Conservation (phyloP, 192 early-diverging fungal species). For the Coemansia javaensis region DNA sequence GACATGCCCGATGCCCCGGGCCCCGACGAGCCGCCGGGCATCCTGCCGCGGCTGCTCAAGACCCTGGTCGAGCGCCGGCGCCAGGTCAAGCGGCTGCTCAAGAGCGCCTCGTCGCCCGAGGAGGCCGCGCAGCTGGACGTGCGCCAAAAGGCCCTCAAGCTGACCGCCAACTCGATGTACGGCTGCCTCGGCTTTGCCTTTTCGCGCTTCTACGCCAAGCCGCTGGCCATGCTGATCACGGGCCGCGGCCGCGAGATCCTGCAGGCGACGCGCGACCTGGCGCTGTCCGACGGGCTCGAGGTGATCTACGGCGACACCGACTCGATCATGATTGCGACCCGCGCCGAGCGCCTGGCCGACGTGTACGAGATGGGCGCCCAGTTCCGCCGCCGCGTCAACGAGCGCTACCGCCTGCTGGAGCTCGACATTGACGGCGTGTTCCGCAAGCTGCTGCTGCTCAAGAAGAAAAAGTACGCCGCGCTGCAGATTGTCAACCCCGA, state of each 20-base stretch:
- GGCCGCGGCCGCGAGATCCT: constrained; percentile 92
- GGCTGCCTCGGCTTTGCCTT: constrained; percentile 90
- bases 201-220: constrained; percentile 95
- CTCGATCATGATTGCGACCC: constrained; percentile 96
- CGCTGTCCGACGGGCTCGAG: constrained; percentile 70
- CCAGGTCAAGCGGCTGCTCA: constrained; percentile 86
- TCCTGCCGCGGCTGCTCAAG: constrained; percentile 82
- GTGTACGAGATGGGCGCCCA: constrained; percentile 77
- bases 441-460: constrained; percentile 82
- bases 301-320: constrained; percentile 99
- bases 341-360: constrained; percentile 61
- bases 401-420: constrained; percentile 89
- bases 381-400: constrained; percentile 82
- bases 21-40: constrained; percentile 59
- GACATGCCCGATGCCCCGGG: constrained; percentile 74
- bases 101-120: constrained; percentile 56
- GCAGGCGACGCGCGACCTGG: constrained; percentile 87
- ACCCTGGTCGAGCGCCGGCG: constrained; percentile 86
- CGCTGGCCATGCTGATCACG: constrained; percentile 96
- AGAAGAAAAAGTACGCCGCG: constrained; percentile 99
- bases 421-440: constrained; percentile 96
- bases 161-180: constrained; percentile 99
- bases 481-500: constrained; percentile 57
- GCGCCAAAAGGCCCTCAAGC: constrained; percentile 89
- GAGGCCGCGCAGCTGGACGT: constrained; percentile 76